These are phyloP conservation scores for Triticum monococcum DNA, from an alignment of 176 grass and related monocot genomes.

Conservation along the genomic window DNA sequence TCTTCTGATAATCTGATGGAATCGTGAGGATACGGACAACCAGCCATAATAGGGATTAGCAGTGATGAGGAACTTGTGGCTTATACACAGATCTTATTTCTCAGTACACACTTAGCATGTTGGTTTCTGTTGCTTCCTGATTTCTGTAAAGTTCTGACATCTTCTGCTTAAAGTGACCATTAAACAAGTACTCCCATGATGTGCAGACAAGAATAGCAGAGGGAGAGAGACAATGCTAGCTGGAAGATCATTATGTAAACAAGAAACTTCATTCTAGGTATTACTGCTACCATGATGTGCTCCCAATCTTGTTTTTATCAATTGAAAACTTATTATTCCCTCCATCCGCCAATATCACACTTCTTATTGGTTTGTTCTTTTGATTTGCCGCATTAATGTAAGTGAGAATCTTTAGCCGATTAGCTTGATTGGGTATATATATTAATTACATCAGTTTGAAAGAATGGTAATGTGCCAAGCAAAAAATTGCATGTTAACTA, in stretches of 20 bases:
- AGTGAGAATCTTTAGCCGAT: background rate
- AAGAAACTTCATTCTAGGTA: background rate
- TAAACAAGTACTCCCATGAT: background rate
- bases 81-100: too few relatives aligned
- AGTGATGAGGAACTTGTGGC: too few relatives aligned
- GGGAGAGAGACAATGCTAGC: background rate
- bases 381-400: background rate
- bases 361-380: background rate
- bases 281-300: background rate
- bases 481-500: background rate
- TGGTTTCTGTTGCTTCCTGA: background rate
- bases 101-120: too few relatives aligned
- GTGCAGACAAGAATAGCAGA: background rate
- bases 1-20: too few relatives aligned
- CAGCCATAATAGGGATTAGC: too few relatives aligned
- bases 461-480: background rate
- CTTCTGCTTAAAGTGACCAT: background rate
- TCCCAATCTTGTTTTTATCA: background rate
- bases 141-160: background rate
- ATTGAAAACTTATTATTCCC: background rate
- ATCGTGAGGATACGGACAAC: too few relatives aligned
- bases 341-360: background rate
- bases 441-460: background rate
- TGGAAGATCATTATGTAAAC: background rate
- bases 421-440: background rate